Base-by-base conservation (phyloP, 2,329 filamentous ascomycete genomes). In the Claviceps sp. region DNA sequence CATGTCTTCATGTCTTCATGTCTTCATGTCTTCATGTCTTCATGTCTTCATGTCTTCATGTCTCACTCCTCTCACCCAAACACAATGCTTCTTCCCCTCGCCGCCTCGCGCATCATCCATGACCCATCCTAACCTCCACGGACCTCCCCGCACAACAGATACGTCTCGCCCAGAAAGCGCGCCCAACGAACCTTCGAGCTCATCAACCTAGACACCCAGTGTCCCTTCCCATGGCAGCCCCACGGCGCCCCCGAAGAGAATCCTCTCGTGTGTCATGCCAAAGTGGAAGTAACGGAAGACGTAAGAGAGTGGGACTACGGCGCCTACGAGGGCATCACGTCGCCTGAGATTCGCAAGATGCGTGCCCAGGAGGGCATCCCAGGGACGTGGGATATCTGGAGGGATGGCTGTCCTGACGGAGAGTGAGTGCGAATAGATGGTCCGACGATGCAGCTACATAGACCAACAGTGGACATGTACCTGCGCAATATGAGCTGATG, bases 131-230 rank as follows among this genome's bases (percentile, higher is more conserved):
- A 30, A 30, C 8, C 26, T 30, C 2, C 7, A 30, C 7, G 14
- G 14, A 14, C 1, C 24, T 22, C n/a, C 8, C 37, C 10, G n/a
- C 14, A 44, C 50, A 24, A 17, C 59, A 84, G 79, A 60, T 95
- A 91, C 68, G 89, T 96, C 42, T 95, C 88, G 2, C 91, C 90
- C 2, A 84, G 90, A 47, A 80, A 78, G 56, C 85, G 90, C 54
- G 89, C 91, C 19, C 89, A 93, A 68, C 78, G 81, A 49, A 97
- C 90, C n/a, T 84, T 96, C 63, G 89, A 95, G 65, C 79, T 96
- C 47, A 81, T 96, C 26, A 80, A 86, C 59, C 72, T 95, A 19
- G 86, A 83, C 48, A 82, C 83, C 63, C 67, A 71, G n/a, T 77
- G 81, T 42, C 56, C 76, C 1, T 73, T 90, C 16, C 89, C 89